phyloP scores from a whole-genome alignment of 306 rosid species.

The Urtica urens region DNA sequence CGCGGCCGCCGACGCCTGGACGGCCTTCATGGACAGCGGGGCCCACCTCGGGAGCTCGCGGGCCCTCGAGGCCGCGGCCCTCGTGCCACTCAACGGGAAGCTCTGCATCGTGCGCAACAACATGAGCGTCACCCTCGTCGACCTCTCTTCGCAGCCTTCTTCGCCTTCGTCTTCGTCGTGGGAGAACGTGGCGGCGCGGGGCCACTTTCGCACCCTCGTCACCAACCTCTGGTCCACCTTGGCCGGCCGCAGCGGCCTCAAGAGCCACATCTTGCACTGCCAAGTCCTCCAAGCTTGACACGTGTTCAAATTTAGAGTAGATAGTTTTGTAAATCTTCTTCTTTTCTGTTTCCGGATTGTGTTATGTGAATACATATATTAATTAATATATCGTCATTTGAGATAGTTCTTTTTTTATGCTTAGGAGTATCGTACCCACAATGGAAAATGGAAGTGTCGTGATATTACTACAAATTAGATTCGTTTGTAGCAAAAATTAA shows the following conservation, averaged over 20 bases:
- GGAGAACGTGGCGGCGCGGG: conserved; percentile 93
- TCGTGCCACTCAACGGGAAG: conserved; percentile 89
- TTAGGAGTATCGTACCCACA: no score
- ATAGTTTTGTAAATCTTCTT: no score
- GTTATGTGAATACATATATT: no score
- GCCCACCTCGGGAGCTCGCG: conserved; percentile 87
- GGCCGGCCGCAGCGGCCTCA: conserved; percentile 78
- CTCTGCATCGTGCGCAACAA: conserved; percentile 93
- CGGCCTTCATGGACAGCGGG: conserved; percentile 87
- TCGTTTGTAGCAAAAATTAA: no score
- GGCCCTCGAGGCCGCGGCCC: conserved; percentile 91
- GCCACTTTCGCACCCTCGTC: conserved; percentile 69
- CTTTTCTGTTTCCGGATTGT: no score
- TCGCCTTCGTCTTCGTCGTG: conserved; percentile 83
- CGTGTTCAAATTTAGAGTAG: no score
- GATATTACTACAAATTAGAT: no score
- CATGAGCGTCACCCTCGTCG: conserved; percentile 95
- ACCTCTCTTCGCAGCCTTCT: conserved; percentile 54
- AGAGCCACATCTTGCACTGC: conserved; percentile 95
- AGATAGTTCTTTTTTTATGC: no score
- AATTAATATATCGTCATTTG: no score
- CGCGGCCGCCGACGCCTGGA: conserved; percentile 72
- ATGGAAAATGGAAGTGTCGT: no score
- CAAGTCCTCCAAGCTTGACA: conserved; percentile 91
- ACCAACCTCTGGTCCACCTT: conserved; percentile 79